Evolutionary conservation across 805 yeast species (phyloP), one percentile per base, ranked within the genome.

Genomic region (Yarrowia alimentaria): DNA sequence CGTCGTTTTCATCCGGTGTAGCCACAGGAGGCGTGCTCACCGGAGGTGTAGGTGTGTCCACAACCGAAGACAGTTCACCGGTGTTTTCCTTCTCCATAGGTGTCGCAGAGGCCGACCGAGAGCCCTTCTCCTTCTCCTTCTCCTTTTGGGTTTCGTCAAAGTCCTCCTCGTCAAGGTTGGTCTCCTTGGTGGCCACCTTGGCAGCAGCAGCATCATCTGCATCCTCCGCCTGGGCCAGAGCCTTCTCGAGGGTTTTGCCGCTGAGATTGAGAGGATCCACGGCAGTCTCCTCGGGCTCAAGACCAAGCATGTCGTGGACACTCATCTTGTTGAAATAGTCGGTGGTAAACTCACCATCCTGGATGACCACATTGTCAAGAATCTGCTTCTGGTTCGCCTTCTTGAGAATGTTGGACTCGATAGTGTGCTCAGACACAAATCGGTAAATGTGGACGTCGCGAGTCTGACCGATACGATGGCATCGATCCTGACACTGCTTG

Each of bases 381-480:
- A 89, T 89, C 61, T 95, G 75, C 74, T 91, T 91, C 66, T 91
- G 98, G 60, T 90, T 89, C 2, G 98, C 97, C 65, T 91, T 91
- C 60, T 81, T 81, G 68, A 93, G 75, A 57, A 93, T 93, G 68
- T 93, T 93, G 19, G 95, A 86, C 67, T 93, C 99, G 55, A 93
- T 93, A 3, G 99, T 93, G 69, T 79, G 88, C 68, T 93, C 99
- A 20, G 95, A 85, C 19, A 93, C 98, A 67, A 93, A 85, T 55
- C 99, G 74, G 70, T 94, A 93, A 53, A 93, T 93, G 66, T 93
- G 99, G 26, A 93, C 99, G 64, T 93, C 99, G 61, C 99, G 76
- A 13, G 95, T 88, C 66, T 93, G 99, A 6, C 99, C 99, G 65
- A 93, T 93, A 73, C 99, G 83, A 66, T 93, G 99, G 69, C 98